Conservation (phyloP, 192 early-diverging fungal genomes). For the Coemansia sp. region DNA sequence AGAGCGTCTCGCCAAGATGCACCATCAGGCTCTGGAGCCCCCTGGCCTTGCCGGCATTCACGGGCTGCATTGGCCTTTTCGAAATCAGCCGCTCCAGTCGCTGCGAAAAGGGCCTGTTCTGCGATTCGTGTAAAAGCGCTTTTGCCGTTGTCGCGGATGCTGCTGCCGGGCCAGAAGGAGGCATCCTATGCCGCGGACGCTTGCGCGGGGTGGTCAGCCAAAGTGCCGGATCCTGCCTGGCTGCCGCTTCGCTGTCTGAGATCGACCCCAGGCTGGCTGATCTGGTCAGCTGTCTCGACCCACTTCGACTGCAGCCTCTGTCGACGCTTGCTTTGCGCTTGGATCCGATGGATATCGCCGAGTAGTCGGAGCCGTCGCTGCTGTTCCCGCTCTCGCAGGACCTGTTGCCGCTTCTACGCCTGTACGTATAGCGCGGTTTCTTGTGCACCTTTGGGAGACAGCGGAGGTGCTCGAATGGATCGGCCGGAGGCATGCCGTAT, state of each 20-base stretch:
- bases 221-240: slow-evolving; percentile 35
- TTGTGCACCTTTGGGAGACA: slow-evolving; percentile 5
- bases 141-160: background rate
- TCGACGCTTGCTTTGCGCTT: background rate
- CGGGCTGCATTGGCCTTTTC: slow-evolving; percentile 2
- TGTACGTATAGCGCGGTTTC: slow-evolving; percentile 45
- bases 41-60: slow-evolving; percentile 30
- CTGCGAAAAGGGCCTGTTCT: slow-evolving; percentile 30
- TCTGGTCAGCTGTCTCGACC: background rate
- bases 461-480: slow-evolving; percentile 25
- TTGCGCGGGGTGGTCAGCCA: slow-evolving; percentile 53
- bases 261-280: slow-evolving; percentile 33
- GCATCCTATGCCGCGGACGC: slow-evolving; percentile 16
- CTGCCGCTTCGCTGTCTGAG: slow-evolving; percentile 27
- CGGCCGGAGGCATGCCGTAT: slow-evolving; percentile 24
- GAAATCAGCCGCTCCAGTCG: slow-evolving; percentile 38
- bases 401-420: slow-evolving; percentile 17
- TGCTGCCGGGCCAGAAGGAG: background rate
- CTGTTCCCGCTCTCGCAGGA: slow-evolving; percentile 4
- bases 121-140: background rate
- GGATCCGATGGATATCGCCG: background rate
- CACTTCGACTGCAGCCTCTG: background rate
- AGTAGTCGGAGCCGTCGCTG: background rate
- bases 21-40: slow-evolving; percentile 34
- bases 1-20: slow-evolving; percentile 41